These are phyloP conservation scores for Dipteronia dyeriana DNA, from an alignment of 345 rosid genomes.

Conservation along the genomic window DNA sequence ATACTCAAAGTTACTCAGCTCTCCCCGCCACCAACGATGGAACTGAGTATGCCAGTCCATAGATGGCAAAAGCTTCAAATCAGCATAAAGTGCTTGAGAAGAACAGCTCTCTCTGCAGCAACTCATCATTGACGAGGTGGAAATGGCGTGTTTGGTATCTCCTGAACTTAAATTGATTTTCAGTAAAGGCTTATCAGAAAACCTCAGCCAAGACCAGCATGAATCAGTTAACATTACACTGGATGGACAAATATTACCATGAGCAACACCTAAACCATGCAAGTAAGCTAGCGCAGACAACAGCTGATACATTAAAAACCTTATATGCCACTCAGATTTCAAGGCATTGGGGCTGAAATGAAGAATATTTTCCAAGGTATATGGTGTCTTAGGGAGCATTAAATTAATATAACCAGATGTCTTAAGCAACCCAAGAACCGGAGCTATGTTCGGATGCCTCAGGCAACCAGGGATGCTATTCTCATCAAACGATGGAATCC, in stretches of 20 bases:
- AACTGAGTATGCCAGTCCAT: slow-evolving; percentile 69
- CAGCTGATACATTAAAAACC: slow-evolving; percentile 73
- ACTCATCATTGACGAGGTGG: slow-evolving; percentile 30
- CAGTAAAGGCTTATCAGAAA: slow-evolving; percentile 43
- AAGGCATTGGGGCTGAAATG: slow-evolving; percentile 72
- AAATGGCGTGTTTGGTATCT: slow-evolving; percentile 18
- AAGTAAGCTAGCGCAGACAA: slow-evolving; percentile 70
- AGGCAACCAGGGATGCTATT: slow-evolving; percentile 48
- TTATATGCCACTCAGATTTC: slow-evolving; percentile 72
- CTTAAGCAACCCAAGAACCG: slow-evolving; percentile 63
- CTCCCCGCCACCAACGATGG: slow-evolving; percentile 85
- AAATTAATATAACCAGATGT: slow-evolving; percentile 47
- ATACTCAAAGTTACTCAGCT: slow-evolving; percentile 85
- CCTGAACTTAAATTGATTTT: slow-evolving; percentile 26
- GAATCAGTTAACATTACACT: slow-evolving; percentile 62
- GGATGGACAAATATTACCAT: slow-evolving; percentile 73
- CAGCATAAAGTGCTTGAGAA: slow-evolving; percentile 56
- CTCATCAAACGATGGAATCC: slow-evolving; percentile 61
- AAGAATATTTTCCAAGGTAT: slow-evolving; percentile 69
- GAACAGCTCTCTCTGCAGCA: slow-evolving; percentile 58
- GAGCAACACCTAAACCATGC: slow-evolving; percentile 65
- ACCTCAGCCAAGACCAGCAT: slow-evolving; percentile 72
- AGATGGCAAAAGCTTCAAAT: slow-evolving; percentile 56
- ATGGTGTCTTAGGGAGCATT: slow-evolving; percentile 72
- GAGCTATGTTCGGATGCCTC: slow-evolving; percentile 85